Conservation (phyloP, 1,284 basidiomycete species). For the Rhodofomes roseus region DNA sequence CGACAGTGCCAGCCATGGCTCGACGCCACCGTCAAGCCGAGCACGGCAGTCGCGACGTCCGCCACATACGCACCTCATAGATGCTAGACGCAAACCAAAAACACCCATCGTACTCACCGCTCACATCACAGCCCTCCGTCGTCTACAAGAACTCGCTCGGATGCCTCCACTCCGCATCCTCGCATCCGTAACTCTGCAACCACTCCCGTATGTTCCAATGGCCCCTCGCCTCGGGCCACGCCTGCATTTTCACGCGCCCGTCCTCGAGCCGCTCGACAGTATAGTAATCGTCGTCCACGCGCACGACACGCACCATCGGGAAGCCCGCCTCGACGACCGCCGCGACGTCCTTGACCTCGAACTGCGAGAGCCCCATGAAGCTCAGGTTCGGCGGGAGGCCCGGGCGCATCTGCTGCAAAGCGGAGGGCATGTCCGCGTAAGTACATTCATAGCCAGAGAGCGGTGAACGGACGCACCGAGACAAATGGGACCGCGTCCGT, state of each 20-base stretch:
- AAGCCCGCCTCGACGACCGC: slow-evolving; percentile 54
- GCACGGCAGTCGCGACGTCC: too few relatives aligned
- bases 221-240: slow-evolving; percentile 52
- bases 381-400: slow-evolving; percentile 52
- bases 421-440: too few relatives aligned
- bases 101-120: not conserved
- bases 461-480: slow-evolving; percentile 19
- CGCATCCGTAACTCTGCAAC: slow-evolving; percentile 48
- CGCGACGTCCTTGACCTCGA: slow-evolving; percentile 39
- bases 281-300: slow-evolving; percentile 52
- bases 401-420: slow-evolving; percentile 53
- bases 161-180: slow-evolving; percentile 27
- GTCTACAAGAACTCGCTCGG: slow-evolving; percentile 25
- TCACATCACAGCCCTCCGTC: not conserved
- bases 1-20: too few relatives aligned
- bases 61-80: too few relatives aligned
- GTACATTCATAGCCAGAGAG: slow-evolving; percentile 29
- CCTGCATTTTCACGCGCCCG: slow-evolving; percentile 27
- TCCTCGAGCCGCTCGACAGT: slow-evolving; percentile 37
- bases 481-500: slow-evolving; percentile 29
- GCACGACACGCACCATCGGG: slow-evolving; percentile 54
- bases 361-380: slow-evolving; percentile 51
- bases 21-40: too few relatives aligned
- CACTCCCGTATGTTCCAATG: slow-evolving; percentile 53
- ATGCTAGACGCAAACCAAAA: not conserved